These are phyloP conservation scores for Grifola frondosa DNA, from an alignment of 1,284 basidiomycete genomes.

Conservation along the genomic window DNA sequence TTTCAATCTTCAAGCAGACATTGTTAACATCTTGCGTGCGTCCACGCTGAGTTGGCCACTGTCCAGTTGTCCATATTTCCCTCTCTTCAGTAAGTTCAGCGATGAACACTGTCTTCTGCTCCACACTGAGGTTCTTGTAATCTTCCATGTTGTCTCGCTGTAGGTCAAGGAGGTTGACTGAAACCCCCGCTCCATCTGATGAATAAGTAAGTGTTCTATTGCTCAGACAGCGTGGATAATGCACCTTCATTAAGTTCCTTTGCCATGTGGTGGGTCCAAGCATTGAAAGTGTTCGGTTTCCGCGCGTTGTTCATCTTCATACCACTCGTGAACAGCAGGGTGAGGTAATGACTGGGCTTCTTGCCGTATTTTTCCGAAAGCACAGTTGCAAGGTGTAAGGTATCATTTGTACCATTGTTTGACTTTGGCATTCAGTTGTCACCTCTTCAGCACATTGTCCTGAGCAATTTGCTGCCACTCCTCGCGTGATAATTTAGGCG, in stretches of 20 bases:
- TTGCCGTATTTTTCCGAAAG: conserved; percentile 1
- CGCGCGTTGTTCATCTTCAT: not conserved
- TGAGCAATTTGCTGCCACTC: too few relatives aligned
- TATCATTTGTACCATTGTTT: not conserved
- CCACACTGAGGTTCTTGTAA: conserved; percentile 1
- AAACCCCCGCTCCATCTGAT: not conserved
- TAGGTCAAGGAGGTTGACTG: not conserved
- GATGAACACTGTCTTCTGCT: not conserved
- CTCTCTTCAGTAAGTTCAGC: not conserved
- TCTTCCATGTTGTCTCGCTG: conserved; percentile 2
- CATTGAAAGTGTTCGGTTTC: conserved; percentile 6
- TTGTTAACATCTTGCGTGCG: not conserved
- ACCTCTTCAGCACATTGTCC: too few relatives aligned
- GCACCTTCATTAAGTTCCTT: conserved; percentile 5
- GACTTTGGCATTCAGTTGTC: not conserved
- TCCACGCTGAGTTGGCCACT: not conserved
- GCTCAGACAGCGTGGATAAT: not conserved
- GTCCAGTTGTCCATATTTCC: not conserved
- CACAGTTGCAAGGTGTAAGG: not conserved
- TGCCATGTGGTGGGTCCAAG: conserved; percentile 4
- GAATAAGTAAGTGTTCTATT: not conserved
- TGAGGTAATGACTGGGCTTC: conserved; percentile 3
- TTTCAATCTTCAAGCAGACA: not conserved
- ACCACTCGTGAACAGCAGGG: conserved; percentile 5
- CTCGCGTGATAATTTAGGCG: too few relatives aligned